A percentile compares a stretch with the other conserved stretches of the same genome.
These are phyloP conservation scores for Arxiozyma telluris DNA, from an alignment of 1,139 yeast species.

Conservation along the genomic window DNA sequence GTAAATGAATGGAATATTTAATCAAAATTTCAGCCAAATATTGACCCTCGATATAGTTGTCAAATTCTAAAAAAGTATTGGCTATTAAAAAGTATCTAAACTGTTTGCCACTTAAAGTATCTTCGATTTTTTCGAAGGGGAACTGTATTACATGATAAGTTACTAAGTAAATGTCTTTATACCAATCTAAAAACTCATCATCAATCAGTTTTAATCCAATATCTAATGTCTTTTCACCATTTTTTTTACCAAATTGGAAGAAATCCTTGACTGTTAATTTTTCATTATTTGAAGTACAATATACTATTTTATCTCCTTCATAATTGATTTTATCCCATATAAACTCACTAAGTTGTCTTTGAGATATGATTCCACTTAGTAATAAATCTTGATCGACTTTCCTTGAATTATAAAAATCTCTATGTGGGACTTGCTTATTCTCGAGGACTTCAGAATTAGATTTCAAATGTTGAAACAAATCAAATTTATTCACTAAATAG, in stretches of 20 bases:
- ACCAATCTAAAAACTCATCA: slow-evolving; percentile 28
- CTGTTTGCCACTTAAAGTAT: slow-evolving; percentile 13
- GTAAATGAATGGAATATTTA: slow-evolving; percentile 18
- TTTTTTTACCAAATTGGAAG: slow-evolving; percentile 13
- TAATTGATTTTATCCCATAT: slow-evolving; percentile 72
- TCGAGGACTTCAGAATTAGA: slow-evolving; percentile 26
- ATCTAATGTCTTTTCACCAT: slow-evolving; percentile 10
- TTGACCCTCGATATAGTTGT: slow-evolving; percentile 25
- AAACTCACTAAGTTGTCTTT: slow-evolving; percentile 84
- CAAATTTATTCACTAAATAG: slow-evolving; percentile 25
- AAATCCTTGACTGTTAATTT: slow-evolving; percentile 17
- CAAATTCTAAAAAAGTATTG: slow-evolving; percentile 24
- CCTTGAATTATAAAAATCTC: slow-evolving; percentile 93
- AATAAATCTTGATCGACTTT: slow-evolving; percentile 96
- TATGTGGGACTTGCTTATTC: slow-evolving; percentile 64
- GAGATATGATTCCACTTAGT: slow-evolving; percentile 96
- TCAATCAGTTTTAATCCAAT: slow-evolving; percentile 27
- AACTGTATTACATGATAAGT: slow-evolving; percentile 15
- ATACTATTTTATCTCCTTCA: slow-evolving; percentile 24
- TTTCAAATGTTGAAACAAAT: slow-evolving; percentile 25
- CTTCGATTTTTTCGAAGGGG: slow-evolving; percentile 9
- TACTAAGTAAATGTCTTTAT: slow-evolving; percentile 18
- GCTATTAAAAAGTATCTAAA: slow-evolving; percentile 20
- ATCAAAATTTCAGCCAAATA: slow-evolving; percentile 27
- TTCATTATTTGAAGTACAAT: slow-evolving; percentile 11